phyloP scores from a whole-genome alignment of 371 early-diverging fungal species.

The Zychaea mexicana region DNA sequence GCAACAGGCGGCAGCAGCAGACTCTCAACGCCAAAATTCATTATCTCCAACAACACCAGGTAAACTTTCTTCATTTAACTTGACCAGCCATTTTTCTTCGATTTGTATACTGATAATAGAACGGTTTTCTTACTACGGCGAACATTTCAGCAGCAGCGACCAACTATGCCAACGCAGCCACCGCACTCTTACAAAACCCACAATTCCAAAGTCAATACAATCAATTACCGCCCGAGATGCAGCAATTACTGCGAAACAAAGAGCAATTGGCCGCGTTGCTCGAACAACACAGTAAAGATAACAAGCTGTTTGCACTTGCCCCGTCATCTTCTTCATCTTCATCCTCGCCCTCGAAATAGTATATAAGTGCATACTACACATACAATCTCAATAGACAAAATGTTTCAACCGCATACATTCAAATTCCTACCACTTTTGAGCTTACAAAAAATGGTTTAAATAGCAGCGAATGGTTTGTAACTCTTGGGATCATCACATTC shows the following conservation, averaged over 20 bases:
- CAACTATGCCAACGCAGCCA: conserved; percentile 33
- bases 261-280: conserved; percentile 38
- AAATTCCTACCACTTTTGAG: no score
- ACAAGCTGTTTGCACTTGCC: not conserved
- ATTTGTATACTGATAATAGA: no score
- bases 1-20: not conserved
- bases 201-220: conserved; percentile 37
- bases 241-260: conserved; percentile 32
- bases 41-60: not conserved
- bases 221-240: conserved; percentile 38
- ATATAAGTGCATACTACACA: not conserved
- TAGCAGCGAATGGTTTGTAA: no score
- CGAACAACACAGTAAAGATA: conserved; percentile 10
- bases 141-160: no score
- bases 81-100: no score
- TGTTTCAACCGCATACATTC: no score
- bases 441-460: no score
- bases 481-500: no score
- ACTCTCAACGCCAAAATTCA: not conserved
- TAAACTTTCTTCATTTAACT: no score
- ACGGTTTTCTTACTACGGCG: no score
- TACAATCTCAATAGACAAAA: not conserved
- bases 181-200: conserved; percentile 36
- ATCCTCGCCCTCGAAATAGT: not conserved
- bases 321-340: not conserved